These are phyloP conservation scores for Tetrahymena borealis DNA, from an alignment of 73 alveolate species.

Conservation along the genomic window DNA sequence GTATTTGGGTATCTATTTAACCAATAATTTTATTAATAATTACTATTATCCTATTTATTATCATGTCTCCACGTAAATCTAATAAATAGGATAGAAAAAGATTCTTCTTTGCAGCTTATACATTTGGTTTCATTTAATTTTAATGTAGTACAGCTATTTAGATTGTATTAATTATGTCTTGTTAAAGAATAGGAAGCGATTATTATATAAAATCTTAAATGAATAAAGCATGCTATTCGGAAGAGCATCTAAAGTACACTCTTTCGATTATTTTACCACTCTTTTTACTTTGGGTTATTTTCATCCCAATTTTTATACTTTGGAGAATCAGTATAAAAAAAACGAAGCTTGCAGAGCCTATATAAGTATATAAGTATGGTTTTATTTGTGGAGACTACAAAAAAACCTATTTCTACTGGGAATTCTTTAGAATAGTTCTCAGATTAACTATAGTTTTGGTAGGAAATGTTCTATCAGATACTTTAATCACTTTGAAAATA, in stretches of 20 bases:
- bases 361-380: not conserved
- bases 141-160: not conserved
- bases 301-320: not conserved
- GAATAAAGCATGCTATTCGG: not conserved
- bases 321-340: not conserved
- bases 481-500: not conserved
- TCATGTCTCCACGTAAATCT: not conserved
- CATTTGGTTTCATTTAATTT: not conserved
- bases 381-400: not conserved
- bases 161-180: not conserved
- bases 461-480: not conserved
- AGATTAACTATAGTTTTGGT: not conserved
- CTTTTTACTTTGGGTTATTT: not conserved
- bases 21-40: not conserved
- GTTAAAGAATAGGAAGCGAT: not conserved
- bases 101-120: not conserved
- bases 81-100: not conserved
- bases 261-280: not conserved
- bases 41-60: not conserved
- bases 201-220: not conserved
- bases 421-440: not conserved
- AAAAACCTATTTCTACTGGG: not conserved
- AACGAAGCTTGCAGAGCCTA: not conserved
- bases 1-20: not conserved
- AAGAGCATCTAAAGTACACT: not conserved